A percentile compares a stretch with the other conserved stretches of the same genome.
These are phyloP conservation scores for Globisporangium polare DNA, from an alignment of 352 stramenopile species.

Conservation along the genomic window DNA sequence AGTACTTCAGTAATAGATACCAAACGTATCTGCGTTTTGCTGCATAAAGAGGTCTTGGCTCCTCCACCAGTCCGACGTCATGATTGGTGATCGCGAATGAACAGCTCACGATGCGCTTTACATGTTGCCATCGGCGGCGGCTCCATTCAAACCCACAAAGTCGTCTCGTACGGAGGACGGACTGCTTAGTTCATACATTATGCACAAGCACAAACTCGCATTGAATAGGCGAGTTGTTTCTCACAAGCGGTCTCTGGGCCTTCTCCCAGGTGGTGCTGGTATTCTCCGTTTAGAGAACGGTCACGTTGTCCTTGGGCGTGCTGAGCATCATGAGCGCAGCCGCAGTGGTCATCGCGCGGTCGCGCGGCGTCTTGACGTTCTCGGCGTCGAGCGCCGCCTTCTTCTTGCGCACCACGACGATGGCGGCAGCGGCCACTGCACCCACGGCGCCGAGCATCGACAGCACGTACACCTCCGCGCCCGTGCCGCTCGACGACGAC, in stretches of 20 bases:
- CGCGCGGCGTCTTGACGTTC: slow-evolving; percentile 54
- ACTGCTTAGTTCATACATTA: neutral
- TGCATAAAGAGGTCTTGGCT: neutral
- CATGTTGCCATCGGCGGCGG: neutral
- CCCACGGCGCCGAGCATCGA: slow-evolving; percentile 28
- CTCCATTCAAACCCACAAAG: neutral
- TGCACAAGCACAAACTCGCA: neutral
- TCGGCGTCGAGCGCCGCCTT: slow-evolving; percentile 54
- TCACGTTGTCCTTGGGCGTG: slow-evolving; percentile 53
- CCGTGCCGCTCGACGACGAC: neutral
- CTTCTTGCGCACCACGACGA: slow-evolving; percentile 68
- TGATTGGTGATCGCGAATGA: no score
- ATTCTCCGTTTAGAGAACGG: slow-evolving; percentile 18
- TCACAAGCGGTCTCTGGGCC: neutral
- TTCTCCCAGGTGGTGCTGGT: neutral
- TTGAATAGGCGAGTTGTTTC: neutral
- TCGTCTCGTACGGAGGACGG: neutral
- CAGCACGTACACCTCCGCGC: slow-evolving; percentile 32
- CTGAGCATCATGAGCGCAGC: slow-evolving; percentile 30
- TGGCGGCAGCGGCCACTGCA: slow-evolving; percentile 43
- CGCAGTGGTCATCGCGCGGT: slow-evolving; percentile 25
- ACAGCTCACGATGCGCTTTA: no score
- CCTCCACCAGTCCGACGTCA: no score
- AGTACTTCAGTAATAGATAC: neutral
- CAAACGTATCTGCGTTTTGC: neutral